Percentiles rank a stretch among this genome's conserved stretches.
Evolutionary conservation across 2,329 filamentous ascomycete species (phyloP).

Genomic region (Phaeosphaeriaceae sp.): DNA sequence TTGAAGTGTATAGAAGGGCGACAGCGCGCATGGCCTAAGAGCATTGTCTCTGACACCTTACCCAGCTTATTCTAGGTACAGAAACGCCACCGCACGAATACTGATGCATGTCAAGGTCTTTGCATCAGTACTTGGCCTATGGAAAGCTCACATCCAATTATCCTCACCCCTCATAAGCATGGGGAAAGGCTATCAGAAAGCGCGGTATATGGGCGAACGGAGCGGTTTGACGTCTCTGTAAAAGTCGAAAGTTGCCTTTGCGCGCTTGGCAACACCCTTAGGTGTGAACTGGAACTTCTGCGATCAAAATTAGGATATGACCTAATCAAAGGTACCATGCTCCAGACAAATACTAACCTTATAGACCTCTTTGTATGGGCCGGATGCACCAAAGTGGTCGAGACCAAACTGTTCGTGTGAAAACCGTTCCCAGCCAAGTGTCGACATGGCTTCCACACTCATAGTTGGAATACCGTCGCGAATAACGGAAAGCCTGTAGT

Average conservation of each 20-base stretch:
- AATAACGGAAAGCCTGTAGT: slow-evolving; percentile 90
- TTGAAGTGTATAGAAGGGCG: too few relatives aligned
- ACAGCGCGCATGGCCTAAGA: too few relatives aligned
- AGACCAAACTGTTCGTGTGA: slow-evolving; percentile 99
- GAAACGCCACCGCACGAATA: too few relatives aligned
- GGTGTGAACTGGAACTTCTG: slow-evolving; percentile 99
- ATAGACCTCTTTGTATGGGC: slow-evolving; percentile 98
- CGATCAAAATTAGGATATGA: slow-evolving; percentile 51
- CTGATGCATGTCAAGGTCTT: too few relatives aligned
- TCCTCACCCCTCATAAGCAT: too few relatives aligned
- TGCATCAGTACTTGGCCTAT: too few relatives aligned
- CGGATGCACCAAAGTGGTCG: slow-evolving; percentile 97
- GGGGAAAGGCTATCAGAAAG: too few relatives aligned
- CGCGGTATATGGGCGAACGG: slow-evolving; percentile 94
- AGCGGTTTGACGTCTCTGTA: slow-evolving; percentile 91
- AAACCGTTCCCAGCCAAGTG: slow-evolving; percentile 98
- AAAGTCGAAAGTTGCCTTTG: slow-evolving; percentile 90
- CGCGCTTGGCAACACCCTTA: slow-evolving; percentile 95
- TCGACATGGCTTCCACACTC: slow-evolving; percentile 96
- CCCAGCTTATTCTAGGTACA: too few relatives aligned
- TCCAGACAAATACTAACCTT: too few relatives aligned
- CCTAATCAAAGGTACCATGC: slow-evolving; percentile 64
- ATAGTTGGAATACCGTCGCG: slow-evolving; percentile 92
- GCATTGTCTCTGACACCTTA: too few relatives aligned
- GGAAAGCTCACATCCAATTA: too few relatives aligned